Evolutionary conservation across 1,139 yeast genomes (phyloP).

Genomic region (Lodderomyces elongisporus): DNA sequence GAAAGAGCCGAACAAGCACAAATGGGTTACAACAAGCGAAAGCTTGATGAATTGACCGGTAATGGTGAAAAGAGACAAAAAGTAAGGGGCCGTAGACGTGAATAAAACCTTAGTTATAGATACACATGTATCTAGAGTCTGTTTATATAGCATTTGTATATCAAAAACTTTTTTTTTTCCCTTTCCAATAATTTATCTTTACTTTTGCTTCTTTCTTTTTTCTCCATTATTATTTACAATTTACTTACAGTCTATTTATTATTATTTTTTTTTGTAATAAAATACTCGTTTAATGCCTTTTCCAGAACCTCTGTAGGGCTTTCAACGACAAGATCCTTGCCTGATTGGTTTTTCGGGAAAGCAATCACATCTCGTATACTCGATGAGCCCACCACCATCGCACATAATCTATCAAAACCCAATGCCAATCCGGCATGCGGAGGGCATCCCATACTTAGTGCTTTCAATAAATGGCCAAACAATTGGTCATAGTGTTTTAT

Average conservation of each 20-base stretch:
- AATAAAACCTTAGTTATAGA: constrained; percentile 2
- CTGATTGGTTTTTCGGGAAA: constrained; percentile 88
- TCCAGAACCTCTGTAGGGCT: constrained; percentile 68
- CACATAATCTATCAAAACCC: constrained; percentile 90
- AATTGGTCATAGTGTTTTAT: constrained; percentile 54
- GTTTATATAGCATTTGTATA: constrained; percentile 5
- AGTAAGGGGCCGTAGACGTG: constrained; percentile 27
- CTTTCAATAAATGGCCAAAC: constrained; percentile 84
- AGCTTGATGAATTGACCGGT: constrained; percentile 18
- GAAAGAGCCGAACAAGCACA: constrained; percentile 19
- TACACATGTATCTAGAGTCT: no score
- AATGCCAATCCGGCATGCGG: constrained; percentile 98
- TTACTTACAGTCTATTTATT: constrained; percentile 5
- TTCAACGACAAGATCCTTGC: constrained; percentile 81
- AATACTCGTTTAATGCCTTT: constrained; percentile 47
- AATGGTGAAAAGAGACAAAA: constrained; percentile 19
- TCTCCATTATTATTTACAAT: no score
- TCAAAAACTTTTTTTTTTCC: no score
- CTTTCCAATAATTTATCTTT: no score
- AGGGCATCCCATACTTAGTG: constrained; percentile 89
- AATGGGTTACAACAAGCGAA: constrained; percentile 16
- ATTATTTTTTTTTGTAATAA: constrained; percentile 21
- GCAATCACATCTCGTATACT: constrained; percentile 93
- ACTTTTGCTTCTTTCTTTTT: no score
- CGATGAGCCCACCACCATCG: constrained; percentile 71